Conservation (phyloP, 495 filamentous ascomycete genomes). For the Lasiosphaeriaceae sp. region DNA sequence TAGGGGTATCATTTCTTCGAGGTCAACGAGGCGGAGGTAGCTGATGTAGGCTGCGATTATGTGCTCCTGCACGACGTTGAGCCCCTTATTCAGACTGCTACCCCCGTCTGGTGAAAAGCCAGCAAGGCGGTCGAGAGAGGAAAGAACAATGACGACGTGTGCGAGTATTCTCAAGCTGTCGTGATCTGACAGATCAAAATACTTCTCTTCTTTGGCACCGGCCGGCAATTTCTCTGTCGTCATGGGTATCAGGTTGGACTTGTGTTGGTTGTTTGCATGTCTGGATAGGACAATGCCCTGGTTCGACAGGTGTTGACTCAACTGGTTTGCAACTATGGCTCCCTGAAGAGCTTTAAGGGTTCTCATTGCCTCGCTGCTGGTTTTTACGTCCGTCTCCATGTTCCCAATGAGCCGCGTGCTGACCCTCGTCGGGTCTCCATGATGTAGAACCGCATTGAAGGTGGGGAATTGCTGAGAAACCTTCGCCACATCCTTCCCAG, state of each 20-base stretch:
- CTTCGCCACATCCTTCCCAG: conserved; percentile 35
- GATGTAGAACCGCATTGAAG: conserved; percentile 49
- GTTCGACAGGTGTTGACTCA: conserved; percentile 53
- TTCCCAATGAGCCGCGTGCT: conserved; percentile 47
- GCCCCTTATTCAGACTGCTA: conserved; percentile 17
- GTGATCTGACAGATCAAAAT: conserved; percentile 50
- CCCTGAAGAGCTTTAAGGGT: conserved; percentile 65
- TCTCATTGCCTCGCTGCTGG: conserved; percentile 44
- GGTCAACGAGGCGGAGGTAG: conserved; percentile 62
- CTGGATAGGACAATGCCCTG: conserved; percentile 55
- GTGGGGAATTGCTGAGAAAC: conserved; percentile 42
- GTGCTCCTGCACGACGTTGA: conserved; percentile 48
- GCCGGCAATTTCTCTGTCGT: conserved; percentile 22
- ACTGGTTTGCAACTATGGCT: conserved; percentile 55
- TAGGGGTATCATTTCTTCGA: conserved; percentile 73
- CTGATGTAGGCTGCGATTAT: conserved; percentile 79
- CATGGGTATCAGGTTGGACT: conserved; percentile 49
- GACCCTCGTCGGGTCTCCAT: conserved; percentile 47
- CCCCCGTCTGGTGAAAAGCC: conserved; percentile 37
- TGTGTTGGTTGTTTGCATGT: conserved; percentile 44
- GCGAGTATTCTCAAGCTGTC: conserved; percentile 57
- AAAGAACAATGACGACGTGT: conserved; percentile 51
- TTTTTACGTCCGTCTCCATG: conserved; percentile 45
- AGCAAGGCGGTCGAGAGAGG: conserved; percentile 49
- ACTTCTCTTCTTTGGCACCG: conserved; percentile 35